Conservation (phyloP, 176 grass and related monocot genomes). For the Pontederia paniculata region DNA sequence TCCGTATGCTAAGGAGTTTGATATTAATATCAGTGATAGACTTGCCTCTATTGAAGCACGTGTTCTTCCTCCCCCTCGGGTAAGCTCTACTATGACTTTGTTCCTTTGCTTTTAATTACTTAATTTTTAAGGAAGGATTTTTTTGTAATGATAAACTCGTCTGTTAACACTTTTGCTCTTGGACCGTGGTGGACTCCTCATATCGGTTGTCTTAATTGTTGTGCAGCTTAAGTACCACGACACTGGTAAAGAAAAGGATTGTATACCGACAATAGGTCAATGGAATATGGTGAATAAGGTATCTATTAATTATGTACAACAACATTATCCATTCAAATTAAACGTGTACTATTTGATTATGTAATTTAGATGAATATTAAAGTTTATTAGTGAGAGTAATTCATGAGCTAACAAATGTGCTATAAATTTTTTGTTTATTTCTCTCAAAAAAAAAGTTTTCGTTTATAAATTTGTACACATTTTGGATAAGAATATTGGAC, state of each 20-base stretch:
- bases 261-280: conserved; percentile 71
- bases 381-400: no score
- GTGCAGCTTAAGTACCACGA: conserved; percentile 90
- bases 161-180: no score
- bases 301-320: not conserved
- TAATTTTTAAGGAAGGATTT: not conserved
- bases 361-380: not conserved
- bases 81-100: conserved; percentile 15
- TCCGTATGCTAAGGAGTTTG: conserved; percentile 87
- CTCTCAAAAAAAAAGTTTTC: no score
- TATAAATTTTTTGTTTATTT: no score
- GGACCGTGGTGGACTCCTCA: not conserved
- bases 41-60: conserved; percentile 89
- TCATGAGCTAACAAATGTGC: no score
- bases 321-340: conserved; percentile 1
- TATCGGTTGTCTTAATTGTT: not conserved
- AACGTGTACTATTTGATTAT: not conserved
- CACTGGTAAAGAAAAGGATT: conserved; percentile 83
- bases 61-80: conserved; percentile 75
- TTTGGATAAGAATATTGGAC: no score
- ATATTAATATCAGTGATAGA: conserved; percentile 69
- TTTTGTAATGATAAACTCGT: no score
- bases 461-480: no score
- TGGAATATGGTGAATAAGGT: conserved; percentile 99
- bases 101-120: not conserved